Evolutionary conservation across 2,329 filamentous ascomycete genomes (phyloP).

Genomic region (Sporothrix brunneoviolacea): DNA sequence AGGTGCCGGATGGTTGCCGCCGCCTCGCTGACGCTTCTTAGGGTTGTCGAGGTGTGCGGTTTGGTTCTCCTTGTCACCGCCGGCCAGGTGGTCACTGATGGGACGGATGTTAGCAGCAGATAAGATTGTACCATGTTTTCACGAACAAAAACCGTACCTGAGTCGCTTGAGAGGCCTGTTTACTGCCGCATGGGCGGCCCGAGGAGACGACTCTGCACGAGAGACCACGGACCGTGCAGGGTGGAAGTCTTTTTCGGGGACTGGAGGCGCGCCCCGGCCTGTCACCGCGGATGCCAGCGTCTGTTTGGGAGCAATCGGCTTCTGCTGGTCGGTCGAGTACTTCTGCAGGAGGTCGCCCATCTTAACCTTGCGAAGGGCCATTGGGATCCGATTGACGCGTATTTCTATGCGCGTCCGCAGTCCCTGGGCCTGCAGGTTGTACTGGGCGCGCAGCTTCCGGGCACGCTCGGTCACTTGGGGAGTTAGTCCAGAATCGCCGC

Average conservation of each 20-base stretch:
- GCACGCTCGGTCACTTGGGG: constrained; percentile 76
- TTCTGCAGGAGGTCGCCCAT: constrained; percentile 70
- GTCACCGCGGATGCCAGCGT: constrained; percentile 18
- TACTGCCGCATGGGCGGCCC: constrained; percentile 10
- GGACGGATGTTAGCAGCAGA: constrained; percentile 22
- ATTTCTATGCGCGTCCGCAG: constrained; percentile 82
- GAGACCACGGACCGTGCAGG: neutral
- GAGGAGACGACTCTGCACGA: constrained; percentile 1
- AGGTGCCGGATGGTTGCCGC: constrained; percentile 33
- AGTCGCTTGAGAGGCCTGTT: constrained; percentile 39
- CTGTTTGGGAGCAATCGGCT: constrained; percentile 24
- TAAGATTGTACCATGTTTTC: constrained; percentile 1
- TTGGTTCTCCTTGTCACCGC: constrained; percentile 72
- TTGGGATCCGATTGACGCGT: constrained; percentile 86
- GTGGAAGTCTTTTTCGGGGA: constrained; percentile 42
- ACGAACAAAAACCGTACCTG: constrained; percentile 36
- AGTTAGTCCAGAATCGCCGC: neutral
- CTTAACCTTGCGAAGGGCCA: constrained; percentile 66
- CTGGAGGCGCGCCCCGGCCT: constrained; percentile 34
- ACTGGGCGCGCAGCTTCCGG: constrained; percentile 80
- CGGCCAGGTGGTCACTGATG: constrained; percentile 55
- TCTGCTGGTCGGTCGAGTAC: constrained; percentile 37
- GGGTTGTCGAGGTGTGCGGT: constrained; percentile 52
- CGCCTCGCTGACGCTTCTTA: constrained; percentile 58
- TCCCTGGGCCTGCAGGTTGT: constrained; percentile 79